A percentile compares a stretch with the other conserved stretches of the same genome.
Conservation (phyloP, 495 filamentous ascomycete species). For the Neurospora pannonica region DNA sequence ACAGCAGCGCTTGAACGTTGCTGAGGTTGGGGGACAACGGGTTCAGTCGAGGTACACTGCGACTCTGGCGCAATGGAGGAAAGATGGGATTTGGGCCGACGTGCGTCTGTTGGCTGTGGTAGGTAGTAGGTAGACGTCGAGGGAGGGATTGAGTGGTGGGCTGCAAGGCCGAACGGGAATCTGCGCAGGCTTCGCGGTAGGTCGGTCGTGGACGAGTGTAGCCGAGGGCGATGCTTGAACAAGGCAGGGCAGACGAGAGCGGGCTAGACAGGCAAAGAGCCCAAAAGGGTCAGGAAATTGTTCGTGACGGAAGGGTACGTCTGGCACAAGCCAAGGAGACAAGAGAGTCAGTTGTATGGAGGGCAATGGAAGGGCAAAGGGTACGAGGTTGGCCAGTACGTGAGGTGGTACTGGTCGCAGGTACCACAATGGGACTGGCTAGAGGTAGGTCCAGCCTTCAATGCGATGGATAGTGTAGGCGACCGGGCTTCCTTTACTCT, state of each 20-base stretch:
- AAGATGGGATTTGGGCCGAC: conserved; percentile 19
- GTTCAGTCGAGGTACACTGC: conserved; percentile 17
- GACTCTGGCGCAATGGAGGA: conserved; percentile 19
- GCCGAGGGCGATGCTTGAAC: conserved; percentile 9
- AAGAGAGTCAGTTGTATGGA: not conserved
- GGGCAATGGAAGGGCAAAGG: not conserved
- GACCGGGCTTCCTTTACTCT: not conserved
- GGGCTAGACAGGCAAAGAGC: not conserved
- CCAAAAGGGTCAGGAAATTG: not conserved
- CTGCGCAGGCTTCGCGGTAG: conserved; percentile 7
- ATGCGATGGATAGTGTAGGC: not conserved
- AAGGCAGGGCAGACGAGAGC: conserved; percentile 5
- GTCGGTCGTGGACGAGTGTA: conserved; percentile 9
- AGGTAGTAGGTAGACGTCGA: conserved; percentile 3
- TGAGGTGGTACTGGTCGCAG: not conserved
- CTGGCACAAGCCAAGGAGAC: not conserved
- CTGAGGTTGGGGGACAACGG: conserved; percentile 14
- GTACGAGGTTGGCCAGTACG: not conserved
- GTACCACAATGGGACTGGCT: not conserved
- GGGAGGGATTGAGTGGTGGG: conserved; percentile 6
- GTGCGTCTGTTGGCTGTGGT: conserved; percentile 16
- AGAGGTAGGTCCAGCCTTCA: not conserved
- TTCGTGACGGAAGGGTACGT: not conserved
- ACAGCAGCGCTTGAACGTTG: conserved; percentile 14
- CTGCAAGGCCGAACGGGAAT: conserved; percentile 22